phyloP scores from a whole-genome alignment of 129 eudicot genomes.

The Mikania micrantha region DNA sequence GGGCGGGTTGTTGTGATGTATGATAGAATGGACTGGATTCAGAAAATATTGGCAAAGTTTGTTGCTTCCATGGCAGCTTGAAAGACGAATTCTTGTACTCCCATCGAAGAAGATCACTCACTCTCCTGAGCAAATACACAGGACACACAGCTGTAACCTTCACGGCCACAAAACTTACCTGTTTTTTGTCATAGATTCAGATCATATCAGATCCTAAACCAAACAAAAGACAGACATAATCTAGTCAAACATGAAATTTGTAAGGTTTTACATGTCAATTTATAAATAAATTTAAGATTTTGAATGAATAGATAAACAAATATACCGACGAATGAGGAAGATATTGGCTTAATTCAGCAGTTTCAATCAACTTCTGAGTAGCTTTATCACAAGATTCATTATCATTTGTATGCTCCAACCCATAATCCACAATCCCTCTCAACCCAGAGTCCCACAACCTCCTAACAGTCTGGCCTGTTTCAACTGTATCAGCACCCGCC shows the following conservation, averaged over 20 bases:
- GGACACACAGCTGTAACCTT: slow-evolving; percentile 82
- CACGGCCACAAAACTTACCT: slow-evolving; percentile 86
- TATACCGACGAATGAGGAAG: slow-evolving; percentile 55
- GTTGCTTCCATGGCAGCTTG: slow-evolving; percentile 82
- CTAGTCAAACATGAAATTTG: background rate
- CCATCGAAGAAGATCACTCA: slow-evolving; percentile 88
- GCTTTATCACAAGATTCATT: slow-evolving; percentile 66
- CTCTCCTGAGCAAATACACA: slow-evolving; percentile 41
- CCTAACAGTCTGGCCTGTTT: slow-evolving; percentile 45
- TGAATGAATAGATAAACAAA: background rate
- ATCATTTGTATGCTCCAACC: slow-evolving; percentile 72
- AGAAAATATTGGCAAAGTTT: slow-evolving; percentile 56
- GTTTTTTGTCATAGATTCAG: slow-evolving; percentile 7
- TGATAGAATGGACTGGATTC: slow-evolving; percentile 78
- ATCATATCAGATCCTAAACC: background rate
- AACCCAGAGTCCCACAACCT: slow-evolving; percentile 52
- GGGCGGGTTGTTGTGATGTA: slow-evolving; percentile 54
- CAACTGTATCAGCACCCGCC: slow-evolving; percentile 54
- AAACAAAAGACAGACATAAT: background rate
- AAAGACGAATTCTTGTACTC: slow-evolving; percentile 46
- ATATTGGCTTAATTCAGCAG: slow-evolving; percentile 45
- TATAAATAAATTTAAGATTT: background rate
- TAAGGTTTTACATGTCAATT: background rate
- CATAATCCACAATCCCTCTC: slow-evolving; percentile 73
- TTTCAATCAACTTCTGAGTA: slow-evolving; percentile 34